phyloP scores from a whole-genome alignment of 495 filamentous ascomycete species.

The Cairneyella variabilis region DNA sequence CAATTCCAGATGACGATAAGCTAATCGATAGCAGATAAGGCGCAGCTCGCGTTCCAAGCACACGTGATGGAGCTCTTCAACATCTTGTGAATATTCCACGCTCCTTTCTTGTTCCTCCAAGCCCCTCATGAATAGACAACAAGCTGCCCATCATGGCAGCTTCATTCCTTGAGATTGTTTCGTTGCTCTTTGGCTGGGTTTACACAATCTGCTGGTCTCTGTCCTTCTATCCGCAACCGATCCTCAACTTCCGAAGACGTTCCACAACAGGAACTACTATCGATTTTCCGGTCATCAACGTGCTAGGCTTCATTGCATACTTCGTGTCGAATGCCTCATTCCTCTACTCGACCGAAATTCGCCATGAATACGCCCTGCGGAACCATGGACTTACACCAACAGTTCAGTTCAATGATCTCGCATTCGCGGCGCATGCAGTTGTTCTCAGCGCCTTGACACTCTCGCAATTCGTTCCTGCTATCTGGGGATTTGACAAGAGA shows the following conservation, averaged over 20 bases:
- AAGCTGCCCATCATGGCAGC: too few relatives aligned
- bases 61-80: too few relatives aligned
- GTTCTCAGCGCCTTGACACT: conserved; percentile 62
- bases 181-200: conserved; percentile 52
- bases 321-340: conserved; percentile 67
- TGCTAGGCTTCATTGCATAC: conserved; percentile 78
- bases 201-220: conserved; percentile 74
- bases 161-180: conserved; percentile 39
- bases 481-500: conserved; percentile 74
- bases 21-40: too few relatives aligned
- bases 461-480: conserved; percentile 64
- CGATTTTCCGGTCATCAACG: conserved; percentile 82
- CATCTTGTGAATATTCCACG: too few relatives aligned
- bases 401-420: conserved; percentile 84
- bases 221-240: conserved; percentile 89
- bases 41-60: too few relatives aligned
- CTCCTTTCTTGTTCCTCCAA: too few relatives aligned
- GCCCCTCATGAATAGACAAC: too few relatives aligned
- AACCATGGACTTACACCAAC: conserved; percentile 71
- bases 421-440: conserved; percentile 76
- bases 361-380: conserved; percentile 78
- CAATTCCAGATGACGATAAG: too few relatives aligned
- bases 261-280: conserved; percentile 80
- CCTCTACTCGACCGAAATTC: conserved; percentile 73
- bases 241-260: conserved; percentile 68